These are phyloP conservation scores for Ustilago lituana DNA, from an alignment of 1,284 basidiomycete genomes.

Conservation along the genomic window DNA sequence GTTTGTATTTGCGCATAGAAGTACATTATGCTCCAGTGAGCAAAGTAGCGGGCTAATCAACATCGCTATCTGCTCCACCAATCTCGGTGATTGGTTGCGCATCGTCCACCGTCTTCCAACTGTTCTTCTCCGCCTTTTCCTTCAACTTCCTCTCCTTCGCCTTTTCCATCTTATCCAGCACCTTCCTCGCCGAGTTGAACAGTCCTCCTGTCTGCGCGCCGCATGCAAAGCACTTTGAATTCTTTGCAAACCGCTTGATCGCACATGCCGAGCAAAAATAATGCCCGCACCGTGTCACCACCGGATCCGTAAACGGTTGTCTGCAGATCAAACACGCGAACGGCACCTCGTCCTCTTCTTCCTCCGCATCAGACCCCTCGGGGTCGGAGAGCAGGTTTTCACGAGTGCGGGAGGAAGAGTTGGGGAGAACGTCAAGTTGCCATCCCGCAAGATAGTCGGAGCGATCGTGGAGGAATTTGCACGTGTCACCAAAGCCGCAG, in stretches of 20 bases:
- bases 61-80: conserved; percentile 21
- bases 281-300: conserved; percentile 95
- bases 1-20: no score
- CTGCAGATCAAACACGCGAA: conserved; percentile 97
- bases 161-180: conserved; percentile 75
- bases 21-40: no score
- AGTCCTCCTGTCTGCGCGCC: conserved; percentile 91
- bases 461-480: conserved; percentile 75
- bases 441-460: conserved; percentile 90
- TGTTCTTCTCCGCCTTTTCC: conserved; percentile 26
- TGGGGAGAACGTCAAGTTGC: conserved; percentile 76
- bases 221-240: conserved; percentile 94
- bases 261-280: conserved; percentile 94
- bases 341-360: conserved; percentile 83
- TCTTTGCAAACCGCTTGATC: conserved; percentile 90
- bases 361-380: conserved; percentile 65
- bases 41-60: no score
- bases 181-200: conserved; percentile 87
- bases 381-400: conserved; percentile 50
- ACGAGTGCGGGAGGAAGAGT: conserved; percentile 23
- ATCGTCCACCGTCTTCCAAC: conserved; percentile 6
- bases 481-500: conserved; percentile 98
- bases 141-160: conserved; percentile 32
- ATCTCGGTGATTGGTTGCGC: conserved; percentile 38
- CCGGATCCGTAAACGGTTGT: conserved; percentile 90